Conservation (phyloP, 768 basidiomycete species). For the Lactarius sp. region DNA sequence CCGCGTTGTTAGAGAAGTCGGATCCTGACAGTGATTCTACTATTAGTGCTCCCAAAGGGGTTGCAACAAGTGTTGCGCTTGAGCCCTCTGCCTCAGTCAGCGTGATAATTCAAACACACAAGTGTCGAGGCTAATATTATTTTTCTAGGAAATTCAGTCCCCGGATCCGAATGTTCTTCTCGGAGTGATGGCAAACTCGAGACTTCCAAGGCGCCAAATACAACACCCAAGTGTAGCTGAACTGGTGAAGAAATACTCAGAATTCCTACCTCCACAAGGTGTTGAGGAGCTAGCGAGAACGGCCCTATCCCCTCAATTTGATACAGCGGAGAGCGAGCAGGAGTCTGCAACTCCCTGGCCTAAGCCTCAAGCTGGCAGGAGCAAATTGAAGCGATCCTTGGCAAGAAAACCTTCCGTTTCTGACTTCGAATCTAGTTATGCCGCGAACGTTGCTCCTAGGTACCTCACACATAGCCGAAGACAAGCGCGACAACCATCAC, state of each 20-base stretch:
- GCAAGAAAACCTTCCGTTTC: conserved; percentile 60
- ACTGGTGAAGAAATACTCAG: conserved; percentile 76
- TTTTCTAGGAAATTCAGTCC: conserved; percentile 6
- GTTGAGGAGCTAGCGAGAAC: conserved; percentile 68
- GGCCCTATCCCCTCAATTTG: conserved; percentile 51
- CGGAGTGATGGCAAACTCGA: conserved; percentile 41
- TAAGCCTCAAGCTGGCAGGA: conserved; percentile 40
- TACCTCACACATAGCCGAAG: conserved; percentile 53
- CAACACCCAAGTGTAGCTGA: conserved; percentile 74
- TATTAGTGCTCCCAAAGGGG: conserved; percentile 51
- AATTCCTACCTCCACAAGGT: conserved; percentile 66
- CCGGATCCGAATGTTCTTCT: conserved; percentile 19
- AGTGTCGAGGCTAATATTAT: not conserved
- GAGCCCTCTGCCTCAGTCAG: conserved; percentile 25
- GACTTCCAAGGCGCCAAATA: conserved; percentile 55
- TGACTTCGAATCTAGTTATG: conserved; percentile 89
- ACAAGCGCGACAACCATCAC: conserved; percentile 37
- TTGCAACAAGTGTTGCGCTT: not conserved
- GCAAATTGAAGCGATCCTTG: conserved; percentile 48
- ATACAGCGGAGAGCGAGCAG: conserved; percentile 76
- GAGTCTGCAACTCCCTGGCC: conserved; percentile 44
- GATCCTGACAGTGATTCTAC: conserved; percentile 83
- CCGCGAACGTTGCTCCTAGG: conserved; percentile 83
- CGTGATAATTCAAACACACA: not conserved
- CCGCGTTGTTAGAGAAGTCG: conserved; percentile 36